Base-by-base conservation (phyloP, 306 rosid species). In the Sophora flavescens region DNA sequence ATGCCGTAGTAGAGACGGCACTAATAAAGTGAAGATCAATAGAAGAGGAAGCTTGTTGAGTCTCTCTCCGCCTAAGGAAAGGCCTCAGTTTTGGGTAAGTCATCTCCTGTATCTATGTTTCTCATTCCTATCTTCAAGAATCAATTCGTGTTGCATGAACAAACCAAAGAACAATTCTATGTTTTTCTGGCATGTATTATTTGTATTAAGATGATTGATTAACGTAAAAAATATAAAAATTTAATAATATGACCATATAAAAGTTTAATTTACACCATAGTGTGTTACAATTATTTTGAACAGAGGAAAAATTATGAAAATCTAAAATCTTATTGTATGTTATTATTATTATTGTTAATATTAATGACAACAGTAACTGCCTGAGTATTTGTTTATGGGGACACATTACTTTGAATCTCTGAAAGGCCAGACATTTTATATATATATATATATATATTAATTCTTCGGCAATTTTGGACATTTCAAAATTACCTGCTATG, bases 31-130 rank as follows among this genome's bases (percentile, higher is more conserved):
- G 51, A 89, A 90, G 63, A 80, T 85, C 53, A 28, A 85, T 4
- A 79, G 85, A 63, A 73, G 77, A 72, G 76, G 89, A 22, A 78
- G 87, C 70, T 54, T 70, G 30, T 13, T 82, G 45, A 78, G 64
- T 17, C 62, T 72, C 26, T 72, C 90, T 54, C 62, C 60, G 33
- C 65, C 85, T 47, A 74, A 80, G 52, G 64, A 84, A 2, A 86
- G 65, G 74, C 81, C 95, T 44, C 95, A 79, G 53, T 71, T 91
- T 16, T 85, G 88, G 88, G 99, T 91, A 80, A 79, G 95, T 83
- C 7, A 12, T 69, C 0, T 8, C 28, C 41, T 67, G 22, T 22
- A 16, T 15, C 6, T 26, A 6, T 5, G 9, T 63, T 75, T 41
- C 12, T 53, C 48, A 38, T 17, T 39, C 39, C 13, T 7, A 30